These are phyloP conservation scores for Paramecium biaurelia DNA, from an alignment of 73 alveolate genomes.

Conservation along the genomic window DNA sequence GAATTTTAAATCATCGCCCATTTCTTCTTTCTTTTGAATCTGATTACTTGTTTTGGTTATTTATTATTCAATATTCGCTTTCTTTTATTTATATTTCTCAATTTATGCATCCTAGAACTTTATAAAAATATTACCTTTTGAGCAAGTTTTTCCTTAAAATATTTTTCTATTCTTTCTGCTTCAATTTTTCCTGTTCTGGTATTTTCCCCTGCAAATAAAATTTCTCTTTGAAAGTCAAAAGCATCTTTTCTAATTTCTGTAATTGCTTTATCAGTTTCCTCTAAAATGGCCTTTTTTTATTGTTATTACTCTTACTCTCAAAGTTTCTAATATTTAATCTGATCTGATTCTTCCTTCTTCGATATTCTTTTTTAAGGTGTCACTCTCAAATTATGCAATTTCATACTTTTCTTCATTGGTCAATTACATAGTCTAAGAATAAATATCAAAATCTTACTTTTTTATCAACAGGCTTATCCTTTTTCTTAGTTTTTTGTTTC, in stretches of 20 bases:
- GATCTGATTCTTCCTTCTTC: slow-evolving; percentile 89
- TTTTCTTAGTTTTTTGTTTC: slow-evolving; percentile 65
- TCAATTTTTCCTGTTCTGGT: slow-evolving; percentile 89
- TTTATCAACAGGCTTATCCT: slow-evolving; percentile 63
- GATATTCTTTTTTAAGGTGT: slow-evolving; percentile 78
- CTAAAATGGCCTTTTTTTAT: slow-evolving; percentile 83
- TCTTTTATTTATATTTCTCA: slow-evolving; percentile 79
- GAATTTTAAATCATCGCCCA: slow-evolving; percentile 95
- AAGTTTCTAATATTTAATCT: slow-evolving; percentile 83
- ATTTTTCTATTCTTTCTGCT: slow-evolving; percentile 87
- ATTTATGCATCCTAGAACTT: slow-evolving; percentile 70
- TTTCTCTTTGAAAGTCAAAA: slow-evolving; percentile 83
- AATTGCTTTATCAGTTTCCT: slow-evolving; percentile 86
- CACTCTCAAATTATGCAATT: slow-evolving; percentile 85
- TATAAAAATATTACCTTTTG: slow-evolving; percentile 53
- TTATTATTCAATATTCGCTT: slow-evolving; percentile 74
- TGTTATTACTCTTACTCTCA: slow-evolving; percentile 35
- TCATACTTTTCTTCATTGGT: slow-evolving; percentile 88
- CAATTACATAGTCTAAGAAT: slow-evolving; percentile 58
- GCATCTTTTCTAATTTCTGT: slow-evolving; percentile 93
- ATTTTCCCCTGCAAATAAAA: slow-evolving; percentile 84
- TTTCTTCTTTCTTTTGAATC: slow-evolving; percentile 90
- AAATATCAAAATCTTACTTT: slow-evolving; percentile 14
- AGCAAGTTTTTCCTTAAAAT: slow-evolving; percentile 83
- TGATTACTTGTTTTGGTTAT: slow-evolving; percentile 85